These are phyloP conservation scores for Lipomyces orientalis DNA, from an alignment of 805 yeast genomes.

Conservation along the genomic window DNA sequence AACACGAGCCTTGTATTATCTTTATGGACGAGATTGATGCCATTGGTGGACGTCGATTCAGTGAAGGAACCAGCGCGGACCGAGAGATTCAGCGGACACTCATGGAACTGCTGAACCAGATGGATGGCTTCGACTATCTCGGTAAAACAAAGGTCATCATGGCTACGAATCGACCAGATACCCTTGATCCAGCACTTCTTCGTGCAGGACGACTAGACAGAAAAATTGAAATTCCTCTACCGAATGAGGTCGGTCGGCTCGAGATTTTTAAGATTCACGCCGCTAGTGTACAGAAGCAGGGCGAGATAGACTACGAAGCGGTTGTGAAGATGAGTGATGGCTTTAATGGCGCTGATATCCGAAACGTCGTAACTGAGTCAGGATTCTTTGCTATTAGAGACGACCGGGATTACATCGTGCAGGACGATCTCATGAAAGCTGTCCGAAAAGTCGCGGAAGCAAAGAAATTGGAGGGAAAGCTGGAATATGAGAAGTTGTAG, in stretches of 20 bases:
- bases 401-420: slow-evolving; percentile 92
- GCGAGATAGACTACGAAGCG: slow-evolving; percentile 90
- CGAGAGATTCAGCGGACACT: slow-evolving; percentile 97
- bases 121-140: slow-evolving; percentile 97
- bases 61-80: slow-evolving; percentile 98
- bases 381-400: slow-evolving; percentile 98
- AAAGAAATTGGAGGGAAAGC: slow-evolving; percentile 93
- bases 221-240: slow-evolving; percentile 92
- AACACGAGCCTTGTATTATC: slow-evolving; percentile 96
- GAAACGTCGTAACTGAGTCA: slow-evolving; percentile 97
- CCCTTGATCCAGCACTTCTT: slow-evolving; percentile 93
- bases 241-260: slow-evolving; percentile 93
- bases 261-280: slow-evolving; percentile 95
- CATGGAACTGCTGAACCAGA: slow-evolving; percentile 95
- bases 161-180: slow-evolving; percentile 99
- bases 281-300: slow-evolving; percentile 80
- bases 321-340: slow-evolving; percentile 99
- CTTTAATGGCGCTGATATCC: slow-evolving; percentile 97
- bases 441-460: slow-evolving; percentile 96
- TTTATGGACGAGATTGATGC: slow-evolving; percentile 99
- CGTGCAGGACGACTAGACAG: slow-evolving; percentile 98
- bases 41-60: slow-evolving; percentile 96
- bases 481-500: slow-evolving; percentile 79
- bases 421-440: slow-evolving; percentile 95
- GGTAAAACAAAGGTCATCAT: slow-evolving; percentile 97